Evolutionary conservation across 495 filamentous ascomycete genomes (phyloP).

Genomic region (Hyaloscypha bicolor): DNA sequence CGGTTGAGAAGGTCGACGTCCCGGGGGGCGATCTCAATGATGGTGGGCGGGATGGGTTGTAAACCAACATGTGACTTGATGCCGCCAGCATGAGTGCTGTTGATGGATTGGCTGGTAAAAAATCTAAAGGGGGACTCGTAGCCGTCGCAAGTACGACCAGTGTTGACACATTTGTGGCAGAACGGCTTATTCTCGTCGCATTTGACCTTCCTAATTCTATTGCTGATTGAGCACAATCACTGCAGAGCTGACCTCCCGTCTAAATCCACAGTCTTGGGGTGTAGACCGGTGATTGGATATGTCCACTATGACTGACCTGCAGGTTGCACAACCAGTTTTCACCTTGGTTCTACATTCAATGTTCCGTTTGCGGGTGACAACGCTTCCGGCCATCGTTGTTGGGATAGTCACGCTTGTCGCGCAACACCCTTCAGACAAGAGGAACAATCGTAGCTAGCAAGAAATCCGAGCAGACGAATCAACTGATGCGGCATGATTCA

Average conservation of each 20-base stretch:
- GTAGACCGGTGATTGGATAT: slow-evolving; percentile 25
- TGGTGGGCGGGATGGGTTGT: slow-evolving; percentile 40
- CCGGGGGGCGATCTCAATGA: slow-evolving; percentile 37
- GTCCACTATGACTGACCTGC: slow-evolving; percentile 36
- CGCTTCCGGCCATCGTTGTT: slow-evolving; percentile 35
- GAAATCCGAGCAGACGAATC: slow-evolving; percentile 39
- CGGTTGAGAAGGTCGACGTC: slow-evolving; percentile 48
- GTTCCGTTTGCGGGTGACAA: slow-evolving; percentile 35
- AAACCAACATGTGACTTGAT: slow-evolving; percentile 45
- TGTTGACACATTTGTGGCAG: slow-evolving; percentile 40
- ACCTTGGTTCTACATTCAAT: slow-evolving; percentile 37
- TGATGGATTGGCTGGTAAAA: slow-evolving; percentile 29
- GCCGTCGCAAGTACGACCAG: slow-evolving; percentile 35
- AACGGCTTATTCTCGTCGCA: slow-evolving; percentile 39
- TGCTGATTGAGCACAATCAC: slow-evolving; percentile 29
- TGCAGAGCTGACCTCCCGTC: no score
- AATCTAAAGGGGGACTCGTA: slow-evolving; percentile 38
- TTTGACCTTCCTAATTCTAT: slow-evolving; percentile 38
- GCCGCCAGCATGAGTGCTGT: slow-evolving; percentile 25
- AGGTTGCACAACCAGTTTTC: slow-evolving; percentile 43
- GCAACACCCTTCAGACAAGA: slow-evolving; percentile 25
- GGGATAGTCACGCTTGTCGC: slow-evolving; percentile 29
- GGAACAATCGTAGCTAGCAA: slow-evolving; percentile 33
- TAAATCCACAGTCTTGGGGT: slow-evolving; percentile 28
- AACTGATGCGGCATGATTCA: slow-evolving; percentile 34